Evolutionary conservation across 192 early-diverging fungal genomes (phyloP).

Genomic region (Umbelopsis sp.): DNA sequence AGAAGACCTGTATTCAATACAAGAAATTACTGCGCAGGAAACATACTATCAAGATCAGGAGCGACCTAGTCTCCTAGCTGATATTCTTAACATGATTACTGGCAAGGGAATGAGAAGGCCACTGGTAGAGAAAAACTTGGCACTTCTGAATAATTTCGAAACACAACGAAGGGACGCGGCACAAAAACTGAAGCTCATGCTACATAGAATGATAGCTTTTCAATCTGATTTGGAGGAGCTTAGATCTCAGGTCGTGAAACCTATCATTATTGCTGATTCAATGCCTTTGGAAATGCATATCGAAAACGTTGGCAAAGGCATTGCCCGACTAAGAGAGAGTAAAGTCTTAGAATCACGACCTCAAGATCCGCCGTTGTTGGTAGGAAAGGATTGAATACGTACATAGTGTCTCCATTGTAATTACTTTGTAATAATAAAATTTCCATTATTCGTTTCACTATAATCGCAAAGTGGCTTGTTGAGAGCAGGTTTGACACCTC

Average conservation of each 20-base stretch:
- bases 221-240: conserved; percentile 57
- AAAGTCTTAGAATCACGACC: conserved; percentile 29
- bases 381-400: conserved; percentile 8
- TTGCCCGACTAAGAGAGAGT: conserved; percentile 39
- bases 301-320: conserved; percentile 43
- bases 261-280: conserved; percentile 35
- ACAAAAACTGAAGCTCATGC: conserved; percentile 39
- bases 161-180: conserved; percentile 45
- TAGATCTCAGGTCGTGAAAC: conserved; percentile 43
- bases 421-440: conserved; percentile 8
- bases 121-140: conserved; percentile 45
- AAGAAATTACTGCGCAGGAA: conserved; percentile 51
- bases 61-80: conserved; percentile 32
- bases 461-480: conserved; percentile 11
- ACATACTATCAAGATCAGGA: conserved; percentile 36
- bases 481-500: not conserved
- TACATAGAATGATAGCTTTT: conserved; percentile 51
- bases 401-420: not conserved
- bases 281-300: conserved; percentile 46
- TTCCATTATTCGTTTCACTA: too few species aligned
- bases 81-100: conserved; percentile 38
- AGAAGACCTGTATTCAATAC: conserved; percentile 40
- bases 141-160: conserved; percentile 41
- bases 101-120: conserved; percentile 36
- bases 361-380: not conserved